These are phyloP conservation scores for Flaveria linearis DNA, from an alignment of 129 eudicot genomes.

Conservation along the genomic window DNA sequence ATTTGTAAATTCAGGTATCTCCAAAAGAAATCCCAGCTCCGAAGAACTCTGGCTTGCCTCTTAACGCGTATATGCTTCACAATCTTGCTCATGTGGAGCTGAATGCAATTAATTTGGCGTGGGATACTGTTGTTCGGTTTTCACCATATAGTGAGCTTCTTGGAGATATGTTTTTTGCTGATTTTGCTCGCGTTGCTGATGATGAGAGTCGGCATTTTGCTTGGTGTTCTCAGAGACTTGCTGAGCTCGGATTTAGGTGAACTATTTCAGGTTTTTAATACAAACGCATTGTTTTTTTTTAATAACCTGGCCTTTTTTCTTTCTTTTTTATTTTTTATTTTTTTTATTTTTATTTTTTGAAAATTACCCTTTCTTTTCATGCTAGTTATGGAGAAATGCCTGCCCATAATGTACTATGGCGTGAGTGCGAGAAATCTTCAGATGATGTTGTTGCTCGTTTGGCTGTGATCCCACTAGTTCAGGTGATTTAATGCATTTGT, in stretches of 20 bases:
- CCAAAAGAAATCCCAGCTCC: slow-evolving; percentile 91
- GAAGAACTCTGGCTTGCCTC: slow-evolving; percentile 78
- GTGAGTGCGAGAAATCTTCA: slow-evolving; percentile 86
- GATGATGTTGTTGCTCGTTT: slow-evolving; percentile 88
- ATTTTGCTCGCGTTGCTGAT: slow-evolving; percentile 97
- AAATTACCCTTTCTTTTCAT: not conserved
- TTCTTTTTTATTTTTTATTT: too few species aligned
- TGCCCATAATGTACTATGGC: slow-evolving; percentile 94
- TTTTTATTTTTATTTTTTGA: not conserved
- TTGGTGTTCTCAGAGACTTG: slow-evolving; percentile 92
- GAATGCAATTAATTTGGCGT: slow-evolving; percentile 95
- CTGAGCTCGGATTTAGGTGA: slow-evolving; percentile 93
- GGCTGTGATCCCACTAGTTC: slow-evolving; percentile 93
- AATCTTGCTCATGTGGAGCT: slow-evolving; percentile 98
- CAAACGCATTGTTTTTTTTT: not conserved
- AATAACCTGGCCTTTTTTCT: not conserved
- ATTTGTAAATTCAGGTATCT: slow-evolving; percentile 58
- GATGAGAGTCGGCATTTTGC: slow-evolving; percentile 98
- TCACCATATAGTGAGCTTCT: slow-evolving; percentile 70
- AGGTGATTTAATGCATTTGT: slow-evolving; percentile 46
- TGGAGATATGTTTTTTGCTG: slow-evolving; percentile 89
- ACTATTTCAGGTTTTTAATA: not conserved
- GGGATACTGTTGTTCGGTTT: slow-evolving; percentile 98
- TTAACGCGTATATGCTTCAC: slow-evolving; percentile 92
- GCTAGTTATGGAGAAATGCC: slow-evolving; percentile 97